Evolutionary conservation across 148 eudicot species (phyloP).

Genomic region (Limonium bicolor): DNA sequence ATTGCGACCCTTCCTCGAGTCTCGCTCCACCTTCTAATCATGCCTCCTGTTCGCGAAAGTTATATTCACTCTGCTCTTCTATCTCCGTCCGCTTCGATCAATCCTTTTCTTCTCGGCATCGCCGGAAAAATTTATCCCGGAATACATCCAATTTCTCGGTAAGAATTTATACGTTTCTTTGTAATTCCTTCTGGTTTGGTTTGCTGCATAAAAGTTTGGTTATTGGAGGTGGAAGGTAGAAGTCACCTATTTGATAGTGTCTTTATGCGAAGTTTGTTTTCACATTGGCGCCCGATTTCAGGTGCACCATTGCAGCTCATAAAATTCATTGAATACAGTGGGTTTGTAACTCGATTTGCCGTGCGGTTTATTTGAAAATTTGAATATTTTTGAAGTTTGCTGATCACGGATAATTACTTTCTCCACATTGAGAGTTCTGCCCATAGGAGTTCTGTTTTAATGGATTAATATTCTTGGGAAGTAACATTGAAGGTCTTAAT

Average conservation of each 20-base stretch:
- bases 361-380: too few species aligned
- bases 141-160: constrained; percentile 16
- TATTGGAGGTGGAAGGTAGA: not conserved
- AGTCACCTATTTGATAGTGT: too few species aligned
- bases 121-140: not conserved
- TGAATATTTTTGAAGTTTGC: too few species aligned
- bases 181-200: not conserved
- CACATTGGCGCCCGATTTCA: not conserved
- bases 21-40: constrained; percentile 9
- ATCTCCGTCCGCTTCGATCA: constrained; percentile 9
- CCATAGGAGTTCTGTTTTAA: not conserved
- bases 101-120: constrained; percentile 8
- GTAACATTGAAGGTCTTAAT: not conserved
- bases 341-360: too few species aligned
- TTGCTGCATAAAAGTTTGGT: not conserved
- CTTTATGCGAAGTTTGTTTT: not conserved
- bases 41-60: not conserved
- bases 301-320: not conserved
- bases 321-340: not conserved
- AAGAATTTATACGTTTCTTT: not conserved
- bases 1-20: constrained; percentile 10
- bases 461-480: not conserved
- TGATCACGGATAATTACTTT: not conserved
- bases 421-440: not conserved
- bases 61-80: constrained; percentile 3